Evolutionary conservation across 1,284 basidiomycete genomes (phyloP), one percentile per base, ranked within the genome.

Genomic region (Cryptococcus wingfieldii): DNA sequence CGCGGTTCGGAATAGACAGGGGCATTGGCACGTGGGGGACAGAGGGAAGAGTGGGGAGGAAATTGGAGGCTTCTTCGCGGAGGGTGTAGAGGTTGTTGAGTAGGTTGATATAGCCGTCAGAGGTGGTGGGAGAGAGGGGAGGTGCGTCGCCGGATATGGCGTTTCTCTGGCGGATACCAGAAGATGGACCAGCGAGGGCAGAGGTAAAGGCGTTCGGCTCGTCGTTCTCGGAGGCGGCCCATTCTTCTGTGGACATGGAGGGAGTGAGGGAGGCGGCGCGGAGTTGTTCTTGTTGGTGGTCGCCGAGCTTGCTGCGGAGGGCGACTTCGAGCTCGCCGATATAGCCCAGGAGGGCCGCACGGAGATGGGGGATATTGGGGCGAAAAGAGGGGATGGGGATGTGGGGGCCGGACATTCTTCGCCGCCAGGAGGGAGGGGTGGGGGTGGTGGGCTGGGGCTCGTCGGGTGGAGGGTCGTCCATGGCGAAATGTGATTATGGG

Each of bases 271-370:
- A 47, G 42, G 27, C 12, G 51, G 53, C 2, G 41, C 38, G 27
- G 50, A 49, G 46, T 56, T 47, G 50, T n/a, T 34, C 51, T 16
- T 23, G 34, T 0, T 46, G 42, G 1, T 47, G 16, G 39, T 63
- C 62, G n/a, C 53, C 67, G 14, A 75, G 62, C 10, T 67, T 53
- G n/a, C 63, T 67, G 25, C 66, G 59, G 5, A 77, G 47, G 2
- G 73, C 70, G 4, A 63, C 52, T 51, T 77, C 76, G 1, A 74
- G 70, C 54, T 77, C 76, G 14, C 71, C 67, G 1, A 77, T 51
- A 47, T 77, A 77, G 2, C 72, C 72, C 2, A 77, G 59, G 0
- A 77, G 60, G 7, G 76, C 76, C 0, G 68, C 58, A 14, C 74
- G 68, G 5, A 77, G 65, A 13, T 67, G 67, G 0, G 67, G 56